Evolutionary conservation across 352 stramenopile genomes (phyloP).

Genomic region (Blastocystis sp.): DNA sequence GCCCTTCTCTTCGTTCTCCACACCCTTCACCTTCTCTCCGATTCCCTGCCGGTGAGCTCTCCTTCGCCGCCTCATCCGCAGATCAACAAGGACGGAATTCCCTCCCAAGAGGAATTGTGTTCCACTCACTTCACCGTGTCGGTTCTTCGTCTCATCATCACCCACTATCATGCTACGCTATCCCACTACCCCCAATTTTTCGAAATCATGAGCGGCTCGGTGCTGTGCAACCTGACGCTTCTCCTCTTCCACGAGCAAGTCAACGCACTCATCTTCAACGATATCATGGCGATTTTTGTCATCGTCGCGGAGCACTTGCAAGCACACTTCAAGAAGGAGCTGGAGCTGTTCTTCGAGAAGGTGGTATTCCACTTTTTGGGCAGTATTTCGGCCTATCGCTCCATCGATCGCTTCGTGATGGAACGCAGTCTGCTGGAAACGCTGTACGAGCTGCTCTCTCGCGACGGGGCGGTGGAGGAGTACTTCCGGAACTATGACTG

Average conservation of each 20-base stretch:
- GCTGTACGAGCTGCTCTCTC: neutral
- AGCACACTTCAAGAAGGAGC: conserved; percentile 44
- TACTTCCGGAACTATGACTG: conserved; percentile 61
- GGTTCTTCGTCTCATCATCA: neutral
- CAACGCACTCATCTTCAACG: neutral
- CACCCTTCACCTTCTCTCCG: conserved; percentile 11
- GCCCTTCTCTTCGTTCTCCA: neutral
- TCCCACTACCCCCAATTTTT: neutral
- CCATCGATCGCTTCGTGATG: conserved; percentile 35
- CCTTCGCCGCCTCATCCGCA: neutral
- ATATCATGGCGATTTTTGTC: conserved; percentile 47
- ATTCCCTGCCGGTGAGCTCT: neutral
- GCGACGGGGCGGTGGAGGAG: neutral
- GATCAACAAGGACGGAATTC: neutral
- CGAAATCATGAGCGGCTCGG: neutral
- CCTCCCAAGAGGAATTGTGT: neutral
- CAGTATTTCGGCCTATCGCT: conserved; percentile 13
- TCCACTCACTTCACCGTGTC: neutral
- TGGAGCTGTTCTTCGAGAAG: conserved; percentile 65
- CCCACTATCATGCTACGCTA: neutral
- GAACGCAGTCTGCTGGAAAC: conserved; percentile 31
- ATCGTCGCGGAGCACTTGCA: neutral
- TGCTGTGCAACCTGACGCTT: conserved; percentile 1
- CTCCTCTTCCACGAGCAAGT: conserved; percentile 32
- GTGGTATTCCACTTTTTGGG: conserved; percentile 56